Conservation (phyloP, 345 rosid genomes). For the Chamaenerion angustifolium region DNA sequence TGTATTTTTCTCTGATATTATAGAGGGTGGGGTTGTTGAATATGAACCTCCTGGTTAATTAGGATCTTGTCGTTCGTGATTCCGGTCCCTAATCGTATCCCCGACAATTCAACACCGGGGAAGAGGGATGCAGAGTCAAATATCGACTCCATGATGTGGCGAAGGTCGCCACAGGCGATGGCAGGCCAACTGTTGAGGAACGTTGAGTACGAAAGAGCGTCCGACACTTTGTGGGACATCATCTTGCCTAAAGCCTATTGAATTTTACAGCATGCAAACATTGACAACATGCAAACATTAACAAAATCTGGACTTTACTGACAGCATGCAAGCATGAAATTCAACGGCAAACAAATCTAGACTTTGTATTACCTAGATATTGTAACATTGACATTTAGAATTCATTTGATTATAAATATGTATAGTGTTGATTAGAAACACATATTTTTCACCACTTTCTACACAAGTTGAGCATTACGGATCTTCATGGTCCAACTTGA, state of each 20-base stretch:
- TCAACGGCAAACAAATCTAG: too few species aligned
- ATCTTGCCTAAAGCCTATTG: conserved; percentile 13
- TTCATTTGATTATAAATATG: too few species aligned
- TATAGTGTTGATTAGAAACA: too few species aligned
- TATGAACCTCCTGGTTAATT: conserved; percentile 23
- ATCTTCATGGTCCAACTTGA: too few species aligned
- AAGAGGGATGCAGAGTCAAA: conserved; percentile 23
- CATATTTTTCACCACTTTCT: too few species aligned
- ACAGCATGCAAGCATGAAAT: too few species aligned
- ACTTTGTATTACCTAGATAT: too few species aligned
- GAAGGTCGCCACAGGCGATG: conserved; percentile 4
- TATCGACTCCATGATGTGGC: conserved; percentile 7
- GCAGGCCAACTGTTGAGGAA: conserved; percentile 19
- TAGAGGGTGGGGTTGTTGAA: conserved; percentile 18
- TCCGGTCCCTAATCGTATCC: conserved; percentile 7
- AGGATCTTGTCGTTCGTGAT: conserved; percentile 20
- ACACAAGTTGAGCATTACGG: too few species aligned
- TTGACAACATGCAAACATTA: too few species aligned
- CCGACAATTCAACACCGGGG: conserved; percentile 21
- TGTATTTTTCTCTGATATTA: conserved; percentile 16
- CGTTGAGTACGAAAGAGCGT: conserved; percentile 14
- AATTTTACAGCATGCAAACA: too few species aligned
- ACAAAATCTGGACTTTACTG: too few species aligned
- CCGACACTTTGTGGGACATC: conserved; percentile 26
- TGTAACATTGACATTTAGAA: too few species aligned